phyloP scores from a whole-genome alignment of 257 asterid species.

The Prunella vulgaris region DNA sequence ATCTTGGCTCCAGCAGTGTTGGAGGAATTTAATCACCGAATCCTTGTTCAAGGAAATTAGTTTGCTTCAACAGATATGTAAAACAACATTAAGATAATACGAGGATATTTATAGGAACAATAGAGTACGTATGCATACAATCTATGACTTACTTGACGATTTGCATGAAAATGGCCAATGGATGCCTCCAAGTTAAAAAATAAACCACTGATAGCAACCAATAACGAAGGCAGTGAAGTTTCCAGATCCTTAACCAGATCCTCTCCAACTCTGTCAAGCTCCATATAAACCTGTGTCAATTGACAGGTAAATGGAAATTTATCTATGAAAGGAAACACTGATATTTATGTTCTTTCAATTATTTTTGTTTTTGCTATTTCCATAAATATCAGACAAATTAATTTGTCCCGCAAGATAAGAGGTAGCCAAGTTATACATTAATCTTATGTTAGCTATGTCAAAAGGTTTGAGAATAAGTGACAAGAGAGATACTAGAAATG shows the following conservation, averaged over 20 bases:
- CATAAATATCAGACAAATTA: slow-evolving; percentile 14
- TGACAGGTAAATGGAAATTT: slow-evolving; percentile 13
- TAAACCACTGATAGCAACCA: slow-evolving; percentile 63
- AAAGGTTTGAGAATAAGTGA: background rate
- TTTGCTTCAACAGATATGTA: slow-evolving; percentile 4
- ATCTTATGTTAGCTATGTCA: background rate
- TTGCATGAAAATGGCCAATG: slow-evolving; percentile 82
- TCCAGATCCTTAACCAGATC: slow-evolving; percentile 65
- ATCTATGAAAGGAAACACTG: background rate
- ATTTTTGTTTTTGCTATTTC: background rate
- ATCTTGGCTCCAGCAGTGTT: background rate
- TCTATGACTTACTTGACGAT: slow-evolving; percentile 52
- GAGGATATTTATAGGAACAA: background rate
- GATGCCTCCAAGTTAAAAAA: slow-evolving; percentile 86
- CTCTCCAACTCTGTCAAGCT: slow-evolving; percentile 74
- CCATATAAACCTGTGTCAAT: slow-evolving; percentile 66
- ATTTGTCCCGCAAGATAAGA: background rate
- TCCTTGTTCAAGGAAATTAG: background rate
- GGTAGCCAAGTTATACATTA: background rate
- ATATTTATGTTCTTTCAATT: background rate
- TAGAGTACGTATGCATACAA: slow-evolving; percentile 4
- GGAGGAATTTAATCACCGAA: background rate
- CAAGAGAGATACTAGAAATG: background rate
- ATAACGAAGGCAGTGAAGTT: slow-evolving; percentile 58
- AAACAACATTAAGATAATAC: background rate